Conservation (phyloP, 2,329 filamentous ascomycete genomes). For the Colletotrichum echinochloae region DNA sequence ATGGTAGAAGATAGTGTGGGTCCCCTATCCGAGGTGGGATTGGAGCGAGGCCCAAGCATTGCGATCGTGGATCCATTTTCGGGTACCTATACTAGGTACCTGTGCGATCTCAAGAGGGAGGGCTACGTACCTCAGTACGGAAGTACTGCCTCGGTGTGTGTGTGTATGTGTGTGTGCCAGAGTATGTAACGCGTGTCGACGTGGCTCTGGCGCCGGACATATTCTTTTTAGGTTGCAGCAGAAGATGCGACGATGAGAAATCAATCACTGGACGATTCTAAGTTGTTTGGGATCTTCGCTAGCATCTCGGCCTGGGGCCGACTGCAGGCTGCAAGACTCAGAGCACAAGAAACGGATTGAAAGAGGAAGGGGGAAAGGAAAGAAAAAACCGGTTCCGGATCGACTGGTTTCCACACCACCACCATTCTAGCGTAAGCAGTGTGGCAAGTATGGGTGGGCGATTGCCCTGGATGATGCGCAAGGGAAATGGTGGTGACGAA, state of each 20-base stretch:
- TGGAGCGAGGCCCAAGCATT: slow-evolving; percentile 9
- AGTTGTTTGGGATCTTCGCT: slow-evolving; percentile 9
- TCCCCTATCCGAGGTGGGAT: slow-evolving; percentile 15
- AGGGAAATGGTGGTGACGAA: slow-evolving; percentile 19
- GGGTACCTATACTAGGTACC: too few species aligned
- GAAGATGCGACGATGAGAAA: neutral
- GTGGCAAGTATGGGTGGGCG: too few species aligned
- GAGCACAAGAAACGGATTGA: neutral
- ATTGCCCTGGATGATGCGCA: slow-evolving; percentile 30
- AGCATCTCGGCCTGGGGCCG: slow-evolving; percentile 32
- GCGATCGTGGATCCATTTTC: slow-evolving; percentile 14
- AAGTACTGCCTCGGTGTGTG: too few species aligned
- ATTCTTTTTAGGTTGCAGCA: neutral
- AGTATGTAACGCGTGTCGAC: neutral
- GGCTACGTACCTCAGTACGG: too few species aligned
- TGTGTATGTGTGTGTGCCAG: too few species aligned
- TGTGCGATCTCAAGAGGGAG: too few species aligned
- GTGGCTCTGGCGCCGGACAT: neutral
- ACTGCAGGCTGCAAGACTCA: slow-evolving; percentile 14
- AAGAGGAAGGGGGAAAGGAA: neutral
- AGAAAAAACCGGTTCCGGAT: slow-evolving; percentile 20
- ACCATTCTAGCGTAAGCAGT: too few species aligned
- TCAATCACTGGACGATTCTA: neutral
- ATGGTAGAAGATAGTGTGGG: slow-evolving; percentile 25
- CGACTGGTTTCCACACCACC: slow-evolving; percentile 38